These are phyloP conservation scores for Leccinellum rugosiceps DNA, from an alignment of 768 basidiomycete genomes.

Conservation along the genomic window DNA sequence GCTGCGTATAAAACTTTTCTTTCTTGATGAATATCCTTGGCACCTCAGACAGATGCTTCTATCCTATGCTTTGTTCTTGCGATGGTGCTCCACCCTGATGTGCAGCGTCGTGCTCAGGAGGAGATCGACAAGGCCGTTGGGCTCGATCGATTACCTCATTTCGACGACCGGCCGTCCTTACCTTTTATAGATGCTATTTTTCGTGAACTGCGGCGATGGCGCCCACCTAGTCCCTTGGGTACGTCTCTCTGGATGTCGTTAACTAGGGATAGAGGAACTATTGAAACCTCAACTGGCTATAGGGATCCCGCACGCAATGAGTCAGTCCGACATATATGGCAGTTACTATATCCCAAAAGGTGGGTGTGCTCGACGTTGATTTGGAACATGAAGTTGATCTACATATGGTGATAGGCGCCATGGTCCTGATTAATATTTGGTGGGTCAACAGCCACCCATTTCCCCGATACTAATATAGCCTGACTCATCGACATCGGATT, in stretches of 20 bases:
- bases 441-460: not conserved
- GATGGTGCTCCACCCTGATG: slow-evolving; percentile 26
- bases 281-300: too few species aligned
- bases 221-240: slow-evolving; percentile 9
- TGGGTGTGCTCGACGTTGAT: not conserved
- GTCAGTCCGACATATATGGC: slow-evolving; percentile 15
- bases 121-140: slow-evolving; percentile 27
- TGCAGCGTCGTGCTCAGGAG: slow-evolving; percentile 21
- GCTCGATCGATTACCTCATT: slow-evolving; percentile 22
- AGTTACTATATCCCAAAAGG: slow-evolving; percentile 22
- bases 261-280: not conserved
- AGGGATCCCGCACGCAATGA: slow-evolving; percentile 12
- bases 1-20: not conserved
- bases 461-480: not conserved
- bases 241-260: not conserved
- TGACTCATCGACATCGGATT: not conserved
- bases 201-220: slow-evolving; percentile 27
- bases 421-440: slow-evolving; percentile 2
- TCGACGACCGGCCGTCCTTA: slow-evolving; percentile 21
- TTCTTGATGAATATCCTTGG: not conserved
- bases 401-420: not conserved
- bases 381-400: not conserved
- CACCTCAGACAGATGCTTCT: slow-evolving; percentile 13
- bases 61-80: slow-evolving; percentile 23
- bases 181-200: slow-evolving; percentile 26